Evolutionary conservation across 352 stramenopile genomes (phyloP).

Genomic region (Elongisporangium prolatum): DNA sequence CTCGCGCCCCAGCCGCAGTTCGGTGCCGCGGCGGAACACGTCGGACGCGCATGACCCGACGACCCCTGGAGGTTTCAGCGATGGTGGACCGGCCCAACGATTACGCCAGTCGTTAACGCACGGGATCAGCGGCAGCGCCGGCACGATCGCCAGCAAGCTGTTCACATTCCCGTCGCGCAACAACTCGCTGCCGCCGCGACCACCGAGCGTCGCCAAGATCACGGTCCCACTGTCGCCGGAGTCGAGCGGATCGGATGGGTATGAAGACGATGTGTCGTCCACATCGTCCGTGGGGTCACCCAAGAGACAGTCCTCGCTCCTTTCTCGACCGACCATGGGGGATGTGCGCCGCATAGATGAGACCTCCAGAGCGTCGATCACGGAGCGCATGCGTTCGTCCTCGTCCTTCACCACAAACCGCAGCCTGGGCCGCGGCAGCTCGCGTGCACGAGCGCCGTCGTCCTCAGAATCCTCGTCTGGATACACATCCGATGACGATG

Average conservation of each 20-base stretch:
- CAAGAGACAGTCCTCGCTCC: background rate
- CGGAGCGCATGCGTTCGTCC: conserved; percentile 10
- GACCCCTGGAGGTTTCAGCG: background rate
- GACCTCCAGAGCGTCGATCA: background rate
- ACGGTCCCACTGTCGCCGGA: conserved; percentile 14
- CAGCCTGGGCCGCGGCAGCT: conserved; percentile 34
- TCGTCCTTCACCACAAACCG: conserved; percentile 10
- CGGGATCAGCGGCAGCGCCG: background rate
- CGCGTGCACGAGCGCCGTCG: conserved; percentile 25
- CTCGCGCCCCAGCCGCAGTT: background rate
- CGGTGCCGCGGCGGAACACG: background rate
- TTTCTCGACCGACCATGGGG: background rate
- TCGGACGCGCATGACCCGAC: background rate
- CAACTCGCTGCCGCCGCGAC: background rate
- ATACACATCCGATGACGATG: conserved; percentile 14
- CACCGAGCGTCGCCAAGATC: conserved; percentile 14
- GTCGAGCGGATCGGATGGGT: conserved; percentile 7
- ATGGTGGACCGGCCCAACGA: background rate
- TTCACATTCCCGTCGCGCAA: conserved; percentile 2
- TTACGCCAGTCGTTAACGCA: background rate
- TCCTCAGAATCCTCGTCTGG: conserved; percentile 22
- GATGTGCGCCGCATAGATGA: background rate
- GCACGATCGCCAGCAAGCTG: background rate
- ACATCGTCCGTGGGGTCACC: background rate
- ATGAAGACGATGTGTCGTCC: background rate